phyloP scores from a whole-genome alignment of 768 basidiomycete species.

The Phanerodontia chrysosporium region DNA sequence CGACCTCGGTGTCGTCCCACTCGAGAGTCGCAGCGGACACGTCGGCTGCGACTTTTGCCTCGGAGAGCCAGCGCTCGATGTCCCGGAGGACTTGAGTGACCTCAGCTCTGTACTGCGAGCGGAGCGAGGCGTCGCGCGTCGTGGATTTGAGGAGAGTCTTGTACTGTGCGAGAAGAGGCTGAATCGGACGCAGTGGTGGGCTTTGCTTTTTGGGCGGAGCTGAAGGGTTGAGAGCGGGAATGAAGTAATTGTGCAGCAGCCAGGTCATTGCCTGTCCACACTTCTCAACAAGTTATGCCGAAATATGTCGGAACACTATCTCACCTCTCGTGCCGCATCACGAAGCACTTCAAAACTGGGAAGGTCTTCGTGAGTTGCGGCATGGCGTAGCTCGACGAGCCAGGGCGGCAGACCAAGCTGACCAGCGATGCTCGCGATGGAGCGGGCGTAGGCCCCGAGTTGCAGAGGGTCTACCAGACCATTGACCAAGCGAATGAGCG shows the following conservation, averaged over 20 bases:
- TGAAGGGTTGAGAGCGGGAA: slow-evolving; percentile 65
- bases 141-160: slow-evolving; percentile 62
- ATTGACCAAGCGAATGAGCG: slow-evolving; percentile 88
- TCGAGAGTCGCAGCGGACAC: slow-evolving; percentile 40
- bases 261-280: slow-evolving; percentile 66
- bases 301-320: not conserved
- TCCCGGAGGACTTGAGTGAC: slow-evolving; percentile 50
- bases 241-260: slow-evolving; percentile 82
- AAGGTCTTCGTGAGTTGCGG: slow-evolving; percentile 93
- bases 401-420: slow-evolving; percentile 84
- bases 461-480: slow-evolving; percentile 94
- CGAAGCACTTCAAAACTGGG: slow-evolving; percentile 79
- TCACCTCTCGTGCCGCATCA: slow-evolving; percentile 71
- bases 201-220: slow-evolving; percentile 31
- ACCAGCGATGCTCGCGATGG: slow-evolving; percentile 83
- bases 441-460: slow-evolving; percentile 80
- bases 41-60: slow-evolving; percentile 62
- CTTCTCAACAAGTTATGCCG: not conserved
- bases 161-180: slow-evolving; percentile 70
- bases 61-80: slow-evolving; percentile 75
- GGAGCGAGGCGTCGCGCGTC: slow-evolving; percentile 61
- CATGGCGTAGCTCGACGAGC: slow-evolving; percentile 91
- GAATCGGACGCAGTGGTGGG: slow-evolving; percentile 47
- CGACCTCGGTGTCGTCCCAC: slow-evolving; percentile 36
- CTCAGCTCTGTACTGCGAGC: slow-evolving; percentile 44